phyloP scores from a whole-genome alignment of 116 monocot genomes.

The Papilionanthe hybrid region DNA sequence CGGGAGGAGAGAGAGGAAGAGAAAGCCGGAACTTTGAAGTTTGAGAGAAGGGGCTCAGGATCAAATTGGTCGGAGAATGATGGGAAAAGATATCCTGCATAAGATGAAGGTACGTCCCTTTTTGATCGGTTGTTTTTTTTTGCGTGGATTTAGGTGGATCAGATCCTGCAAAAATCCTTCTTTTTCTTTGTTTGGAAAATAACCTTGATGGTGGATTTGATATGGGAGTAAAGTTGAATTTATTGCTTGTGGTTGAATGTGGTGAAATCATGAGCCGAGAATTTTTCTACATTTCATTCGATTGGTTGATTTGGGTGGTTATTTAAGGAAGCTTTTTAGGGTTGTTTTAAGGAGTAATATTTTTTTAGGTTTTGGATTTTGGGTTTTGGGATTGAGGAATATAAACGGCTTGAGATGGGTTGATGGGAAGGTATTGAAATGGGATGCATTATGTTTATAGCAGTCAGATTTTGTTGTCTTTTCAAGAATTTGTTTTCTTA shows the following conservation, averaged over 20 bases:
- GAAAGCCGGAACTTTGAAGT: not conserved
- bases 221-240: not conserved
- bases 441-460: too few species aligned
- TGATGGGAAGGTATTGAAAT: not conserved
- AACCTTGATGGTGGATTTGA: not conserved
- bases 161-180: not conserved
- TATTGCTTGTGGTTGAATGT: not conserved
- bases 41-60: not conserved
- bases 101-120: slow-evolving; percentile 31
- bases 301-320: not conserved
- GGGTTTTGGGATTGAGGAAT: not conserved
- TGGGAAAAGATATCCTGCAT: slow-evolving; percentile 34
- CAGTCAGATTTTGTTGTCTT: too few species aligned
- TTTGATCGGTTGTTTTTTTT: not conserved
- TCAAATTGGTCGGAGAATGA: slow-evolving; percentile 17
- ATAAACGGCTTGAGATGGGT: not conserved
- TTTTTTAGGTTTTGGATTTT: not conserved
- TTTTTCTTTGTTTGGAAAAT: not conserved
- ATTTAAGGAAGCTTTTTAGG: not conserved
- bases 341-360: not conserved
- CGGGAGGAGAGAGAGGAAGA: not conserved
- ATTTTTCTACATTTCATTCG: not conserved
- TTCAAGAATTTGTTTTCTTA: too few species aligned
- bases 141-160: not conserved
- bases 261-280: not conserved